Conservation (phyloP, 768 basidiomycete species). For the Dioszegia aurantiaca region DNA sequence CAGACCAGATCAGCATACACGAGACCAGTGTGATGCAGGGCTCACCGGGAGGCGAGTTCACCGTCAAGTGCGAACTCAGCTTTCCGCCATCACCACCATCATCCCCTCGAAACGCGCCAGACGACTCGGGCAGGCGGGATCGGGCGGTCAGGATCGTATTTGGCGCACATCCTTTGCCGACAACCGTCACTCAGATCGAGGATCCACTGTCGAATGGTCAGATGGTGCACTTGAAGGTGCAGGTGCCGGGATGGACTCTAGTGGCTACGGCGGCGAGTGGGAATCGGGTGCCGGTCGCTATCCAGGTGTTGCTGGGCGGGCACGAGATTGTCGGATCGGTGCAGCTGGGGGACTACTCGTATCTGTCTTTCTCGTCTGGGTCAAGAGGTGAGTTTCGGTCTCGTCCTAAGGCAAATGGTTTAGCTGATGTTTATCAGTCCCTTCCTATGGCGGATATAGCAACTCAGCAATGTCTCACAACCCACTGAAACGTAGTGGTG, state of each 20-base stretch:
- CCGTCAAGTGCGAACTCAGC: constrained; percentile 64
- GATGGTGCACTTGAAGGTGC: constrained; percentile 48
- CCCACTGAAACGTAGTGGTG: constrained; percentile 38
- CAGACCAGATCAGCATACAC: constrained; percentile 53
- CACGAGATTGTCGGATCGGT: constrained; percentile 35
- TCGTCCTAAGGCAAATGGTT: background rate
- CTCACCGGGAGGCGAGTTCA: constrained; percentile 62
- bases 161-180: constrained; percentile 66
- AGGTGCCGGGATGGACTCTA: constrained; percentile 28
- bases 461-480: constrained; percentile 10
- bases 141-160: constrained; percentile 73
- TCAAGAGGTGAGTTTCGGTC: constrained; percentile 21
- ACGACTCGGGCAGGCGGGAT: constrained; percentile 55
- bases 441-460: background rate
- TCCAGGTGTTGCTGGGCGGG: constrained; percentile 36
- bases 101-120: constrained; percentile 65
- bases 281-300: constrained; percentile 32
- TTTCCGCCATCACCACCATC: constrained; percentile 57
- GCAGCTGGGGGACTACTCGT: constrained; percentile 32
- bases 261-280: constrained; percentile 55
- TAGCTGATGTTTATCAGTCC: constrained; percentile 6
- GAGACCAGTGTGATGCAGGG: constrained; percentile 67
- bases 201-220: constrained; percentile 57
- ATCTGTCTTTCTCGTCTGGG: constrained; percentile 14
- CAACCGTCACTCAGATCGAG: constrained; percentile 65